Base-by-base conservation (phyloP, 2,329 filamentous ascomycete species). In the Tolypocladium inflatum region DNA sequence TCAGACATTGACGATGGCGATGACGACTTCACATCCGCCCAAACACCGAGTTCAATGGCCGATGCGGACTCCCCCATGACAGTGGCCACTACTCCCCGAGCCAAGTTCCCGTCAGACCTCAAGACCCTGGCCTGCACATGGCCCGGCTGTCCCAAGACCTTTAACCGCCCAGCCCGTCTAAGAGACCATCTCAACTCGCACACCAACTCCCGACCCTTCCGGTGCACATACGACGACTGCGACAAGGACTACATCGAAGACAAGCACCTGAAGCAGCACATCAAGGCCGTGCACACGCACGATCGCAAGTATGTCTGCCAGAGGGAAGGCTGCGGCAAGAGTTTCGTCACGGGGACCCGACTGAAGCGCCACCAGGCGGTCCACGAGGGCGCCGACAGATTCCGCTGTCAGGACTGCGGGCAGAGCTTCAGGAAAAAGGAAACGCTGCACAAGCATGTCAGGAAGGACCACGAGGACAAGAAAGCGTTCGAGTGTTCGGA, bases 351-450 rank as follows among this genome's bases (percentile, higher is more conserved):
- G 0, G 86, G 86, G 2, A 91, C 89, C 11, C 80, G 90, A 52
- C 80, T 97, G 21, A 83, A 87, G 59, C 81, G 90, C 42, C 92
- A 97, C 69, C 78, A 87, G 55, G 82, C 85, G n/a, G 85, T 89
- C 2, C 92, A 97, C 70, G 73, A 74, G 55, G 88, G 87, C 56
- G 83, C 87, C 63, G 87, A 94, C 68, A 81, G 88, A 56, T 91
- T 88, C 66, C 80, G 82, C 58, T 96, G 91, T 68, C 84, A 81
- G 26, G 86, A 84, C 39, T 96, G 91, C 73, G 81, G 82, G 21
- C 83, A 90, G 73, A 85, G 84, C 23, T 97, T 97, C 71, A 84
- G 93, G 61, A 97, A 96, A 73, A 88, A 91, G 69, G 86, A 91
- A 63, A 95, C 91, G 0, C 79, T 97, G 19, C 85, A 92, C 69